Conservation (phyloP, 345 rosid genomes). For the Mallotus nudiflorus region DNA sequence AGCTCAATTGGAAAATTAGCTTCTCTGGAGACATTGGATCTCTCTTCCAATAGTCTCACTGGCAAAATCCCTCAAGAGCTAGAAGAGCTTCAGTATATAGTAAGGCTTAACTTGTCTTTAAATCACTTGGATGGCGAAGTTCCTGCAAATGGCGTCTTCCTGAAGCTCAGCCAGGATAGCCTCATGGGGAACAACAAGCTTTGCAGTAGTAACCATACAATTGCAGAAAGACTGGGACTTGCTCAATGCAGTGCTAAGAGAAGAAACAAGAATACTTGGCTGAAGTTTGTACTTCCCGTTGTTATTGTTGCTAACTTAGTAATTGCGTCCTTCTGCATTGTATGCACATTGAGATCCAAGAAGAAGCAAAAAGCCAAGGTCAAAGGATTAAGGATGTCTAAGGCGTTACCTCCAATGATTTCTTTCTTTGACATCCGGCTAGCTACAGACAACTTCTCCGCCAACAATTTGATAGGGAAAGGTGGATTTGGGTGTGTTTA, state of each 20-base stretch:
- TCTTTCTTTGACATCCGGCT: background rate
- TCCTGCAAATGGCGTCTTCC: background rate
- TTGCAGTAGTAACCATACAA: constrained; percentile 1
- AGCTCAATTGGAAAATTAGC: constrained; percentile 7
- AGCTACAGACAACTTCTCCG: constrained; percentile 16
- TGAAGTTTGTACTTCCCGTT: background rate
- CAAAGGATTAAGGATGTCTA: background rate
- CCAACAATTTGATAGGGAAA: constrained; percentile 10
- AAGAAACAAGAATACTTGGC: background rate
- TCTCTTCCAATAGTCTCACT: background rate
- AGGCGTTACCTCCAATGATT: background rate
- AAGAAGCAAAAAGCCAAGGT: background rate
- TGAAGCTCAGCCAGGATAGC: background rate
- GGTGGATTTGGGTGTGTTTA: constrained; percentile 13
- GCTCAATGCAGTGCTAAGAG: background rate
- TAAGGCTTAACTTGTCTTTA: constrained; percentile 1
- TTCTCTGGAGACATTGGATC: constrained; percentile 7
- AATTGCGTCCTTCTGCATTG: background rate
- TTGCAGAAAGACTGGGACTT: constrained; percentile 6
- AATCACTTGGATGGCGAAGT: constrained; percentile 14
- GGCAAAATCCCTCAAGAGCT: constrained; percentile 14
- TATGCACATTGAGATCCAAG: background rate
- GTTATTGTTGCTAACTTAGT: background rate
- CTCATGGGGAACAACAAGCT: constrained; percentile 4
- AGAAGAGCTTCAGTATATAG: background rate